phyloP scores from a whole-genome alignment of 139 green algal genomes.

The Auxenochlorella pyrenoidosa region DNA sequence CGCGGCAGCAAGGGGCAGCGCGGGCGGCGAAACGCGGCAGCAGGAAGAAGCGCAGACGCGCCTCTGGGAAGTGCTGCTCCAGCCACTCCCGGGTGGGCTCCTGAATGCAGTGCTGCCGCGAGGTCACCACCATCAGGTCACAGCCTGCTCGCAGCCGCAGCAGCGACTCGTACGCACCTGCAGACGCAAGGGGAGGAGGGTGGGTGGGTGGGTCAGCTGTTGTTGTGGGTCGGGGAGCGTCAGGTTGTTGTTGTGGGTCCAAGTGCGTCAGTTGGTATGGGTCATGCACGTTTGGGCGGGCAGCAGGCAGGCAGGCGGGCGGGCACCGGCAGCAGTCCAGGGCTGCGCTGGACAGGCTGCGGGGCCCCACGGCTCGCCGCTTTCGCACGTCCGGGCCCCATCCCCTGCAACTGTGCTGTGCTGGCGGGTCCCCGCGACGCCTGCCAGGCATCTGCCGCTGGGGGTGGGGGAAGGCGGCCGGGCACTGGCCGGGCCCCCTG shows the following conservation, averaged over 20 bases:
- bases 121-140: constrained; percentile 93
- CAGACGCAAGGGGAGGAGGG: neutral
- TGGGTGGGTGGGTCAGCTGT: neutral
- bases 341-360: too few relatives aligned
- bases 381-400: too few relatives aligned
- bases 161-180: constrained; percentile 83
- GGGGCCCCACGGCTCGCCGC: too few relatives aligned
- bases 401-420: neutral
- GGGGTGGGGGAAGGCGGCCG: neutral
- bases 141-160: constrained; percentile 60
- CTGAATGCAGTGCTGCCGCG: constrained; percentile 91
- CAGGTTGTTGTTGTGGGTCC: too few relatives aligned
- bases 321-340: too few relatives aligned
- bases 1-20: neutral
- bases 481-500: too few relatives aligned
- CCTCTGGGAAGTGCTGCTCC: constrained; percentile 77
- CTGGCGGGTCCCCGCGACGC: neutral
- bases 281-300: too few relatives aligned
- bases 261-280: too few relatives aligned
- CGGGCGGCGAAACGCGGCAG: neutral
- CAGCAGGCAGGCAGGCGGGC: too few relatives aligned
- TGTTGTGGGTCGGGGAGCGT: too few relatives aligned
- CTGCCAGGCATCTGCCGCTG: neutral
- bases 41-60: constrained; percentile 49
- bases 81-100: constrained; percentile 91